phyloP scores from a whole-genome alignment of 1,284 basidiomycete genomes.

The Ceratobasidium papillatum region DNA sequence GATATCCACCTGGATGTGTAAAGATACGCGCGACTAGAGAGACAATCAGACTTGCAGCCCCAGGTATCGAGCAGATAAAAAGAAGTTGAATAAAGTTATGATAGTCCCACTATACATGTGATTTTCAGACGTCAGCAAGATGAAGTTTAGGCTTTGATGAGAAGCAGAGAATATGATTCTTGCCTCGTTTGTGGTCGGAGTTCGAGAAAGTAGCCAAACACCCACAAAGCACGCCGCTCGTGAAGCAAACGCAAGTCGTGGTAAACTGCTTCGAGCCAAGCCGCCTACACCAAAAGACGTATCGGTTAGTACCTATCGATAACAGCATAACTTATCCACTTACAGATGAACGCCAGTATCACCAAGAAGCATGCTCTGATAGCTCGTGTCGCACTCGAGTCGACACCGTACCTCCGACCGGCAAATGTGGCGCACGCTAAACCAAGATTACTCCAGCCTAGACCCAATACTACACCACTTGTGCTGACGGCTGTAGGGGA shows the following conservation, averaged over 20 bases:
- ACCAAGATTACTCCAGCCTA: conserved; percentile 59
- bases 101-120: conserved; percentile 26
- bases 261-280: conserved; percentile 58
- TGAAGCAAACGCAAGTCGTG: conserved; percentile 57
- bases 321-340: conserved; percentile 43
- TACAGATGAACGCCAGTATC: conserved; percentile 57
- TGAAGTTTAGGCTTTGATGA: not conserved
- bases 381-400: conserved; percentile 51
- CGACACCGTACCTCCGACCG: conserved; percentile 44
- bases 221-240: conserved; percentile 61
- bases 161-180: conserved; percentile 39
- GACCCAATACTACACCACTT: conserved; percentile 56
- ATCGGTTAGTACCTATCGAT: not conserved
- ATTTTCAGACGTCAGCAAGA: not conserved
- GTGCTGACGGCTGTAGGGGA: conserved; percentile 55
- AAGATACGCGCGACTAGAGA: conserved; percentile 26
- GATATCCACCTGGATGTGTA: conserved; percentile 35
- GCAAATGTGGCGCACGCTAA: conserved; percentile 53
- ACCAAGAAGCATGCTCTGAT: conserved; percentile 57
- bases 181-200: conserved; percentile 53
- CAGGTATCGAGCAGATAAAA: conserved; percentile 12
- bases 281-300: conserved; percentile 52
- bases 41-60: conserved; percentile 33
- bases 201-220: conserved; percentile 58
- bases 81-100: conserved; percentile 24